Percentiles rank a stretch among this genome's conserved stretches.
These are phyloP conservation scores for Metschnikowia corniflorae DNA, from an alignment of 805 yeast species.

Conservation along the genomic window DNA sequence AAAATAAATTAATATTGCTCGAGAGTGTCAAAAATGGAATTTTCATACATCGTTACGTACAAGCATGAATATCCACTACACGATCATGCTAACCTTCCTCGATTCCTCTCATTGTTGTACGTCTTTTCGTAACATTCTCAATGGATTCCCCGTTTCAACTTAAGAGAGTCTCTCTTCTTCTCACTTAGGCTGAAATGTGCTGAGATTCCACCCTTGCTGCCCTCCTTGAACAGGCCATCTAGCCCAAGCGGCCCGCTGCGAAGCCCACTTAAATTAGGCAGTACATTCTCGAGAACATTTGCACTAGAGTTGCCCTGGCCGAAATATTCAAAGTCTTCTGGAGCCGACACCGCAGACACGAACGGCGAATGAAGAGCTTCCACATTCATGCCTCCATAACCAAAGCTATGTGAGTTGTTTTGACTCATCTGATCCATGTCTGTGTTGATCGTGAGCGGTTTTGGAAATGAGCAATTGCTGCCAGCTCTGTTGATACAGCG, in stretches of 20 bases:
- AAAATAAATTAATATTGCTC: no score
- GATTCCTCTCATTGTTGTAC: neutral
- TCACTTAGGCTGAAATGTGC: conserved; percentile 37
- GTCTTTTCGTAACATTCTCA: conserved; percentile 11
- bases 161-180: conserved; percentile 43
- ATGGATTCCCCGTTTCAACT: conserved; percentile 43
- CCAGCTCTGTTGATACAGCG: conserved; percentile 18
- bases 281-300: conserved; percentile 7
- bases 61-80: neutral
- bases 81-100: neutral
- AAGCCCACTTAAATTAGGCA: conserved; percentile 14
- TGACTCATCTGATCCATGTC: conserved; percentile 19
- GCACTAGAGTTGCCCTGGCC: conserved; percentile 10
- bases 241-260: conserved; percentile 11
- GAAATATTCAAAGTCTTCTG: conserved; percentile 35
- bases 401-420: conserved; percentile 1
- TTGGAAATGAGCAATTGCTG: conserved; percentile 26
- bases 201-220: conserved; percentile 26
- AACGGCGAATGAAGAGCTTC: conserved; percentile 39
- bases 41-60: no score
- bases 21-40: no score
- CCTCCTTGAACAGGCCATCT: conserved; percentile 15
- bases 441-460: conserved; percentile 37
- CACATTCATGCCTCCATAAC: conserved; percentile 6
- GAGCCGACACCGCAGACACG: conserved; percentile 35